Conservation (phyloP, 768 basidiomycete genomes). For the Rhizopogon vulgaris region DNA sequence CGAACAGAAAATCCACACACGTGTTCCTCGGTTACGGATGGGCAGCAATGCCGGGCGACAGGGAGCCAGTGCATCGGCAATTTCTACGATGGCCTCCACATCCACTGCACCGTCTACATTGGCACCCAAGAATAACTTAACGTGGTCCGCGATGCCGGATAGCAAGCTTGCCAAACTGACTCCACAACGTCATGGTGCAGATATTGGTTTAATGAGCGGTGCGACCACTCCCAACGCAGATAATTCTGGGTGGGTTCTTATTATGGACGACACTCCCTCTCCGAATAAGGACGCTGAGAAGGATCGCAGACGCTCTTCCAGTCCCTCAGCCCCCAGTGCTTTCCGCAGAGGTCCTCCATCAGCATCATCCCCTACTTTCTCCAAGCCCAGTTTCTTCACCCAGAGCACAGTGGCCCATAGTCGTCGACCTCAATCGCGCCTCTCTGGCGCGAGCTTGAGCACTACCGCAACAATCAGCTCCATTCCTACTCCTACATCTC, state of each 20-base stretch:
- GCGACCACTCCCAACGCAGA: conserved; percentile 44
- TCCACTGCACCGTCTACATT: conserved; percentile 33
- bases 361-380: conserved; percentile 39
- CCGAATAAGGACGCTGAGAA: conserved; percentile 53
- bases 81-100: conserved; percentile 27
- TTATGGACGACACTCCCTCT: conserved; percentile 82
- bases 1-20: conserved; percentile 83
- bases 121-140: conserved; percentile 9
- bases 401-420: conserved; percentile 42
- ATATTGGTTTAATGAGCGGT: conserved; percentile 34
- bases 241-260: conserved; percentile 79
- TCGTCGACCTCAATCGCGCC: conserved; percentile 66
- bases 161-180: conserved; percentile 16
- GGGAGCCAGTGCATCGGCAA: conserved; percentile 32
- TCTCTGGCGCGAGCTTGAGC: conserved; percentile 56
- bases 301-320: conserved; percentile 55
- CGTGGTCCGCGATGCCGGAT: conserved; percentile 15
- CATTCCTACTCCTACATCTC: conserved; percentile 60
- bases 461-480: conserved; percentile 54
- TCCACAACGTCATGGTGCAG: conserved; percentile 38
- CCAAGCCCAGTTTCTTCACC: conserved; percentile 33
- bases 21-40: conserved; percentile 80
- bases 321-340: conserved; percentile 50
- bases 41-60: conserved; percentile 62
- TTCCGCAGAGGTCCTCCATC: conserved; percentile 45